Percentiles rank a stretch among this genome's conserved stretches.
phyloP scores from a whole-genome alignment of 176 grass and related monocot genomes.

The Ensete glaucum region DNA sequence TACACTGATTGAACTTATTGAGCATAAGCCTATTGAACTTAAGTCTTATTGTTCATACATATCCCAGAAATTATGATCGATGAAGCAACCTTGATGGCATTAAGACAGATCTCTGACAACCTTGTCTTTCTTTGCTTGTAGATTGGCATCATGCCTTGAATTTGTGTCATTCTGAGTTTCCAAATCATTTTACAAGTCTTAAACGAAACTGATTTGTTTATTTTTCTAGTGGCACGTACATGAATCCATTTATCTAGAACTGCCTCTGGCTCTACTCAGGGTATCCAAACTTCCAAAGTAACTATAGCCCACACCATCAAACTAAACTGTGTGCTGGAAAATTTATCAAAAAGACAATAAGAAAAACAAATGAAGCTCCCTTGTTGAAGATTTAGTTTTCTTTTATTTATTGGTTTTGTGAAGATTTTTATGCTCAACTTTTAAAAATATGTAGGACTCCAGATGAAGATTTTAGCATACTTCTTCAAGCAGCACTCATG shows the following conservation, averaged over 20 bases:
- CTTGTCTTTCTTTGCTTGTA: background rate
- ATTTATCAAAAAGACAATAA: background rate
- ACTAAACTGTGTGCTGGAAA: background rate
- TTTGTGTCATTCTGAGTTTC: background rate
- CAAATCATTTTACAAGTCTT: background rate
- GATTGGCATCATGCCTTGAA: background rate
- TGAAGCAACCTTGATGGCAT: background rate
- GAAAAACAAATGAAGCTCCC: background rate
- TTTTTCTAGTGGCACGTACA: background rate
- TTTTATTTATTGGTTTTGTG: background rate
- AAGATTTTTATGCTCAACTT: background rate
- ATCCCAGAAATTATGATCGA: background rate
- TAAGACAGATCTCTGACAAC: background rate
- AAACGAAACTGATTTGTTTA: background rate
- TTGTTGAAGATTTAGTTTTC: background rate
- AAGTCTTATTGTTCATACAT: background rate
- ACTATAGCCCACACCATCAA: background rate
- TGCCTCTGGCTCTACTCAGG: background rate
- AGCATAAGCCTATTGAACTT: background rate
- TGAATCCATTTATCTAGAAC: background rate
- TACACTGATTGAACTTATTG: no score
- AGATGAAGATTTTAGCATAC: constrained; percentile 97
- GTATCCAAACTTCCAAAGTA: background rate
- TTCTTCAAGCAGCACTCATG: constrained; percentile 91
- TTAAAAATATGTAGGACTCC: constrained; percentile 56